Base-by-base conservation (phyloP, 495 filamentous ascomycete genomes). In the Corynascus novoguineensis region DNA sequence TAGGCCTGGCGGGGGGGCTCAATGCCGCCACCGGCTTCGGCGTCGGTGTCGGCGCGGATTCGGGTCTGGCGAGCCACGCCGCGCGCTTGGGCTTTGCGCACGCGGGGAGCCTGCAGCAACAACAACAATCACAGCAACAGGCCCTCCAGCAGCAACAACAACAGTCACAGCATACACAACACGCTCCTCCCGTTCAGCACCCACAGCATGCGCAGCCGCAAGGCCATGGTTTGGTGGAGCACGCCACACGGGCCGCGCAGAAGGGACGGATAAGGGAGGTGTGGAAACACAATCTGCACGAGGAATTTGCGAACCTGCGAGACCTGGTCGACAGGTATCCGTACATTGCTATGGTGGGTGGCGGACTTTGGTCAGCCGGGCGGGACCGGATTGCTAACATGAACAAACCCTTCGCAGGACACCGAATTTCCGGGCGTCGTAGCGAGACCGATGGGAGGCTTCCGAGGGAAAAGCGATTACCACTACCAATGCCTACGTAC, bases 371-470 rank as follows among this genome's bases (percentile, higher is more conserved):
- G 38, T n/a, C 21, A 45, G 41, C 9, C 12, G 11, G 32, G n/a
- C 15, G 35, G 32, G 3, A n/a, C 19, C 3, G 29, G 6, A 10
- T 22, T 37, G 34, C 45, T 42, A 17, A 49, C 34, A 29, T 34
- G 32, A 49, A n/a, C n/a, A n/a, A n/a, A 14, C 19, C 24, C 22
- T 10, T 3, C 29, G 45, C 67, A 97, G 92, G 95, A 98, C 69
- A 96, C 95, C 45, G 92, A 97, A 68, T 98, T 98, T 64, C 93
- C 93, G 4, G 93, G 93, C 29, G 89, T 98, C 35, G 92, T 98
- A 48, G 89, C 92, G 22, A 83, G 93, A 49, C 93, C 93, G 4
- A 97, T 98, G 79, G 93, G 93, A 14, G 80, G 86, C 35, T 98
- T 98, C 68, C 83, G 85, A 15, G 90, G 86, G 25, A 97, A 97